Evolutionary conservation across 2,329 filamentous ascomycete species (phyloP), one percentile per base, ranked within the genome.

Genomic region (Rhinocladiella similis): DNA sequence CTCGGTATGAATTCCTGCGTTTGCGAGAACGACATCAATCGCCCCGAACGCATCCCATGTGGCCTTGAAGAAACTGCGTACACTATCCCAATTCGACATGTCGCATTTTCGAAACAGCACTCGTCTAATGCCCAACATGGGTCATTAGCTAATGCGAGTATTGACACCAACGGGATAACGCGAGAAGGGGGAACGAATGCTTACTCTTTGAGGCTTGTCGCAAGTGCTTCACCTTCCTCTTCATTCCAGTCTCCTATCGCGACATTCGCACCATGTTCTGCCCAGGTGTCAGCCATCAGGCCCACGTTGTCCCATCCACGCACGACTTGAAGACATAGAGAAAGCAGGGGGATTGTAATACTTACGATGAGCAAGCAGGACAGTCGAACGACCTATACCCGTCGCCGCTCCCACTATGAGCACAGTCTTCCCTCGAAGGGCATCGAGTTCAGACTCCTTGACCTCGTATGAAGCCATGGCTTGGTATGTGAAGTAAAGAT

Each of bases 381-480:
- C 54, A 12, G 62, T 57, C 27, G 55, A 59, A 25, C 62, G 62
- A 6, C 65, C 65, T 16, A 67, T 66, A 1, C 65, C 65, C 16
- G 61, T 76, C 5, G 75, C 74, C 35, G 74, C 74, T 59, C 75
- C 75, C 2, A 74, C 77, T 6, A 78, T 70, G 55, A 78, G 72
- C 47, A 77, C 72, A 14, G 76, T 65, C 67, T 77, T 77, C 67
- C 68, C 73, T 66, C 55, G 39, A 14, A 65, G 41, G 6, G 52
- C 46, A 25, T 50, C 13, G 9, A 64, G 67, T 10, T 46, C 38
- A 19, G 36, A 9, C 9, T 16, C 19, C 7, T 41, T 19, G 7
- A 41, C 12, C n/a, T 41, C 19, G 38, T 41, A 41, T 16, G 38
- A 18, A 16, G 38, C 16, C 38, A 41, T 41, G 38, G 38, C 38